Percentiles rank a stretch among this genome's conserved stretches.
phyloP scores from a whole-genome alignment of 352 stramenopile species.

The Globisporangium megalacanthum region DNA sequence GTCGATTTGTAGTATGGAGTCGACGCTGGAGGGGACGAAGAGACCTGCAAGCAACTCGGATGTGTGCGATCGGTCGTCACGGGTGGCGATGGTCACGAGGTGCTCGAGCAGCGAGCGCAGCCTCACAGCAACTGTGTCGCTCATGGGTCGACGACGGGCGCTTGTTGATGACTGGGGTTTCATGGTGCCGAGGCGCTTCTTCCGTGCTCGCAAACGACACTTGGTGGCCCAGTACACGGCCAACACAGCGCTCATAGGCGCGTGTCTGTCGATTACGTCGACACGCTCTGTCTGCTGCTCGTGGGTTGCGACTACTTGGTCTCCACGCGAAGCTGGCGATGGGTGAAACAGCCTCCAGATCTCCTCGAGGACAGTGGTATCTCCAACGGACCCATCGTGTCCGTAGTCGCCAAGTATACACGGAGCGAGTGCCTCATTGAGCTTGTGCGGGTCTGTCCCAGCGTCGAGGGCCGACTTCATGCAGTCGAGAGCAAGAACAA shows the following conservation, averaged over 20 bases:
- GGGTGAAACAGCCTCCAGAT: neutral
- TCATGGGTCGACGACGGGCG: neutral
- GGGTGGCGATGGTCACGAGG: neutral
- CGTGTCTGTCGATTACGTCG: neutral
- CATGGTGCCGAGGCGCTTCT: neutral
- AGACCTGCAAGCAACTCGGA: neutral
- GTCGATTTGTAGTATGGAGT: no score
- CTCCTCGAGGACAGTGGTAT: neutral
- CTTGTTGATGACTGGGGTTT: neutral
- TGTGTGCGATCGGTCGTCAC: no score
- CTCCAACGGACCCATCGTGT: no score
- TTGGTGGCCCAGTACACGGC: conserved; percentile 7
- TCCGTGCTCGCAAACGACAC: neutral
- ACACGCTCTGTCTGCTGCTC: neutral
- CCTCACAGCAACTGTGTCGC: neutral
- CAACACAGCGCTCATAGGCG: neutral
- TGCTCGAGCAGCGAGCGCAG: neutral
- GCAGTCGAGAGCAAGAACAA: conserved; percentile 3
- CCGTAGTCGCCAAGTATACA: neutral
- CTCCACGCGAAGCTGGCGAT: neutral
- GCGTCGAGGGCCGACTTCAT: neutral
- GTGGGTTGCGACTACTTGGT: neutral
- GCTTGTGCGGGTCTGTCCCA: conserved; percentile 1
- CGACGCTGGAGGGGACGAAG: neutral
- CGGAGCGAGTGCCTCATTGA: neutral